Conservation (phyloP, 148 eudicot species). For the Amaranthus hypochondriacus region DNA sequence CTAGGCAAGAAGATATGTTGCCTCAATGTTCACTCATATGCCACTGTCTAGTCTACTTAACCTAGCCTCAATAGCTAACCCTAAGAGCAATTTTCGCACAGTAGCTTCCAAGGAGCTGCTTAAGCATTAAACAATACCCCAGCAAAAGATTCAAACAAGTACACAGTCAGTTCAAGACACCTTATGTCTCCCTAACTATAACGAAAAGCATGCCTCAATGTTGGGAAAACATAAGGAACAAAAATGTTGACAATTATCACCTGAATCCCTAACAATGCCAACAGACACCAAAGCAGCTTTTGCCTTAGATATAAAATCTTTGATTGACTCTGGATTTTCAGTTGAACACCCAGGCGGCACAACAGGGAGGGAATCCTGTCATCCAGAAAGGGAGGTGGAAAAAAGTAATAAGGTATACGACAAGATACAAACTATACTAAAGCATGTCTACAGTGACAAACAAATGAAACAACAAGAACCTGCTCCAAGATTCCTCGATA, state of each 20-base stretch:
- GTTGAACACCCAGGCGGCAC: conserved; percentile 88
- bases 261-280: conserved; percentile 86
- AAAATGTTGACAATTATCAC: conserved; percentile 30
- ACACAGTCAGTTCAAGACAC: not conserved
- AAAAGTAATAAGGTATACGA: conserved; percentile 7
- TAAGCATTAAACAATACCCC: not conserved
- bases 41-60: not conserved
- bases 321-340: conserved; percentile 70
- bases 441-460: not conserved
- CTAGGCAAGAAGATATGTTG: not conserved
- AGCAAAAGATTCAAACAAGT: not conserved
- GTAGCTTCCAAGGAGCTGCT: not conserved
- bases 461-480: conserved; percentile 34
- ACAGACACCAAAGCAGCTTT: conserved; percentile 93
- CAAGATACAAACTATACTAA: not conserved
- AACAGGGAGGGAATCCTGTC: conserved; percentile 79
- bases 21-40: not conserved
- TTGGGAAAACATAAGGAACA: not conserved
- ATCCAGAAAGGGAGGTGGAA: not conserved
- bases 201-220: not conserved
- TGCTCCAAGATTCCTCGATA: conserved; percentile 85
- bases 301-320: conserved; percentile 70
- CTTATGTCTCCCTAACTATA: not conserved
- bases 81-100: no score
- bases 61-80: no score